These are phyloP conservation scores for Solanum pinnatisectum DNA, from an alignment of 257 asterid species.

Conservation along the genomic window DNA sequence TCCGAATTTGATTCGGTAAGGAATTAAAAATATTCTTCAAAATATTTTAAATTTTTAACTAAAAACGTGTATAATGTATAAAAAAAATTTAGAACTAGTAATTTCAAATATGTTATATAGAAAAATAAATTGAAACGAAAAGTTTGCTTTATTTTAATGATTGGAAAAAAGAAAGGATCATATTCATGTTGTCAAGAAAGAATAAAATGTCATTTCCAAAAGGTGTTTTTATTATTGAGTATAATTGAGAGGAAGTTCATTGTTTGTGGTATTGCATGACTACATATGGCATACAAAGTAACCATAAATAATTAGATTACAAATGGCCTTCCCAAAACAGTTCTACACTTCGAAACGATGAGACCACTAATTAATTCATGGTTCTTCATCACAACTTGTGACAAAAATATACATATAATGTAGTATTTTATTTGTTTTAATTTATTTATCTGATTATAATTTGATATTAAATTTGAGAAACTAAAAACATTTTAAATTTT, in stretches of 20 bases:
- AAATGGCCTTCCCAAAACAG: not conserved
- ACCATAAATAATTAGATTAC: not conserved
- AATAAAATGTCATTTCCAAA: not conserved
- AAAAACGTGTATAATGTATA: no score
- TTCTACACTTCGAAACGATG: not conserved
- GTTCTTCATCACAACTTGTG: not conserved
- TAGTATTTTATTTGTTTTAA: not conserved
- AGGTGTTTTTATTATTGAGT: not conserved
- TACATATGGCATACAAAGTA: not conserved
- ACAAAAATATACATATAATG: not conserved
- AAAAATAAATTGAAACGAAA: not conserved
- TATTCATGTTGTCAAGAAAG: not conserved
- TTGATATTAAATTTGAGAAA: not conserved
- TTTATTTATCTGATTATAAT: not conserved
- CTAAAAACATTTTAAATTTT: not conserved
- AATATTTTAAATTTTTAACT: no score
- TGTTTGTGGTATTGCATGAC: not conserved
- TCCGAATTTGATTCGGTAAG: not conserved
- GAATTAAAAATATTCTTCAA: no score
- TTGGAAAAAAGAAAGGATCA: not conserved
- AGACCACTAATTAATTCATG: not conserved
- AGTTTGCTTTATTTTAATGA: not conserved
- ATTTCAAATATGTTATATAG: not conserved
- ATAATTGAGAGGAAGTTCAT: not conserved
- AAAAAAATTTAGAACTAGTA: no score